Conservation (phyloP, 345 rosid genomes). For the Geranium rotundifolium region DNA sequence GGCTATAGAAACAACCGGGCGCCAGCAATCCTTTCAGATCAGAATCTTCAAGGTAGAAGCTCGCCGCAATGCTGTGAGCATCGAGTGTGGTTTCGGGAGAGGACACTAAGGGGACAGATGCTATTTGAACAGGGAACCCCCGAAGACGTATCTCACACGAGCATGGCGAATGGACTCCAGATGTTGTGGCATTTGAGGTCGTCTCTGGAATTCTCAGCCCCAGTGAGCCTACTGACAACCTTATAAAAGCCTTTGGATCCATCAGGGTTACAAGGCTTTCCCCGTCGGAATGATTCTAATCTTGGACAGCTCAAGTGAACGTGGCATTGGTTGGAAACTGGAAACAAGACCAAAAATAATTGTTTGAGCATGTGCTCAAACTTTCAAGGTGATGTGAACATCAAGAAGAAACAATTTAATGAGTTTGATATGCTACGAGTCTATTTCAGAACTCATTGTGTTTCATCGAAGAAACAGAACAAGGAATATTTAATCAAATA, state of each 20-base stretch:
- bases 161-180: slow-evolving; percentile 51
- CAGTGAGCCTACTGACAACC: slow-evolving; percentile 74
- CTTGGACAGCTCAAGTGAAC: slow-evolving; percentile 21
- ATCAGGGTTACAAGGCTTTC: slow-evolving; percentile 44
- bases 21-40: slow-evolving; percentile 66
- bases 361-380: neutral
- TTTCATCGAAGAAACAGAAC: too few species aligned
- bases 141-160: slow-evolving; percentile 71
- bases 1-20: slow-evolving; percentile 68
- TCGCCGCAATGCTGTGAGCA: slow-evolving; percentile 57
- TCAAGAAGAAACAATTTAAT: neutral
- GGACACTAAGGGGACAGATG: slow-evolving; percentile 55
- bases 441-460: too few species aligned
- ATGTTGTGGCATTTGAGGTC: slow-evolving; percentile 26
- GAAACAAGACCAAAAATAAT: neutral
- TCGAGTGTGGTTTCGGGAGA: slow-evolving; percentile 70
- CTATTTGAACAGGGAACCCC: slow-evolving; percentile 83
- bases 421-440: too few species aligned
- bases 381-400: neutral
- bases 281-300: slow-evolving; percentile 29
- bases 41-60: slow-evolving; percentile 86
- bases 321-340: neutral
- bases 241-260: slow-evolving; percentile 96
- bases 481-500: too few species aligned
- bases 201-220: slow-evolving; percentile 61